Evolutionary conservation across 2,329 filamentous ascomycete species (phyloP), one percentile per base, ranked within the genome.

Genomic region (Colletotrichum sp.): DNA sequence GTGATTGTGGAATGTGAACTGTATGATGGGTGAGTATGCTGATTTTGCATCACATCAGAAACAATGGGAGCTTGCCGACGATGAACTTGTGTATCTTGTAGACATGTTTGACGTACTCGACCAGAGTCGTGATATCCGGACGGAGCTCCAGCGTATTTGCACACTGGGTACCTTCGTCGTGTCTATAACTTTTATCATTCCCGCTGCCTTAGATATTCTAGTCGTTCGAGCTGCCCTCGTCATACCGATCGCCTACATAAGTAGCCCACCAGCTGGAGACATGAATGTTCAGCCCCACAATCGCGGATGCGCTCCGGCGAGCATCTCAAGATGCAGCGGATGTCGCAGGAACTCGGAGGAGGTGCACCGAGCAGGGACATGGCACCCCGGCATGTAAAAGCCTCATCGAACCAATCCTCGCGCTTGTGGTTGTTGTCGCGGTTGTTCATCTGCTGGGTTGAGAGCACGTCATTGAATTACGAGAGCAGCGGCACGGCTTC

Each of bases 221-320:
- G 15, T 38, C 36, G 15, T 18, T 38, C 34, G 0, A 38, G 34
- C 15, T 38, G 34, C 34, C 3, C 34, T 36, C 4, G 15, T 36
- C 36, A 16, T 9, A 0, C 38, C 38, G 2, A n/a, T 43, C 38
- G 1, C 38, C 38, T 5, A n/a, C 0, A n/a, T 9, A 43, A n/a
- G 36, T 10, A n/a, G 5, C 12, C 32, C 10, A 2, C 5, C 18
- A 43, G 38, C 38, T 43, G 18, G 38, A 48, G 18, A 48, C 18
- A n/a, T 12, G 38, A 21, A 13, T 0, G n/a, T 48, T 13, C n/a
- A 0, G 16, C 43, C 43, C 43, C 43, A 13, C 4, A 4, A 21
- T 52, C 43, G 43, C 43, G n/a, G 43, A 52, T 21, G n/a, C 43
- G 43, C 43, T 52, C 43, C n/a, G 43, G 43, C n/a, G 43, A 52